Conservation (phyloP, 208 protist species). For the Wallacemonas sp. region DNA sequence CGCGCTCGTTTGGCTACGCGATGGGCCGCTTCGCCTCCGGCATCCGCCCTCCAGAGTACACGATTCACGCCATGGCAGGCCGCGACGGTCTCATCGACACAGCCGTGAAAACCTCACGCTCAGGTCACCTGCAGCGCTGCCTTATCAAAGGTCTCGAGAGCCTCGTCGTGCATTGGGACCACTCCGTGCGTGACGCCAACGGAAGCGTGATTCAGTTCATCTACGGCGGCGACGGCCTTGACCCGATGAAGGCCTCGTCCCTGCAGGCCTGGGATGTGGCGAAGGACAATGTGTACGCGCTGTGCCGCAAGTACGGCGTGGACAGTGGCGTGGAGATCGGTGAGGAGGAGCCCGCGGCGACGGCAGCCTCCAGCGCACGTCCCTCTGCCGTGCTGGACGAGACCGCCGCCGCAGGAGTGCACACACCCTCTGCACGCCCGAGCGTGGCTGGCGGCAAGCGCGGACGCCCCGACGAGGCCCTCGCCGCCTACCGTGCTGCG, state of each 20-base stretch:
- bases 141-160: constrained; percentile 97
- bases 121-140: constrained; percentile 98
- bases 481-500: constrained; percentile 30
- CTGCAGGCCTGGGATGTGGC: constrained; percentile 93
- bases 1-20: constrained; percentile 89
- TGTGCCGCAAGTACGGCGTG: constrained; percentile 60
- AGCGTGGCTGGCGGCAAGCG: constrained; percentile 23
- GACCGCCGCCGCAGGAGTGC: constrained; percentile 16
- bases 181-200: constrained; percentile 95
- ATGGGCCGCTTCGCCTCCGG: constrained; percentile 98
- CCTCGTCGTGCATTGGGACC: constrained; percentile 94
- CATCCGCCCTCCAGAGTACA: constrained; percentile 98
- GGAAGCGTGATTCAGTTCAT: constrained; percentile 96
- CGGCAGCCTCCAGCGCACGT: constrained; percentile 12
- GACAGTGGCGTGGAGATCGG: constrained; percentile 35
- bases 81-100: constrained; percentile 99
- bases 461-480: constrained; percentile 24
- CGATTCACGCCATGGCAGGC: constrained; percentile 99
- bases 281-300: constrained; percentile 79
- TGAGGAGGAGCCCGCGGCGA: constrained; percentile 1
- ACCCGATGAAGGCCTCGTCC: constrained; percentile 94
- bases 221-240: constrained; percentile 99
- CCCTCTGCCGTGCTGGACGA: constrained; percentile 19
- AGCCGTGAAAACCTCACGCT: constrained; percentile 99
- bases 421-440: constrained; percentile 25